These are phyloP conservation scores for Suillus occidentalis DNA, from an alignment of 768 basidiomycete genomes.

Conservation along the genomic window DNA sequence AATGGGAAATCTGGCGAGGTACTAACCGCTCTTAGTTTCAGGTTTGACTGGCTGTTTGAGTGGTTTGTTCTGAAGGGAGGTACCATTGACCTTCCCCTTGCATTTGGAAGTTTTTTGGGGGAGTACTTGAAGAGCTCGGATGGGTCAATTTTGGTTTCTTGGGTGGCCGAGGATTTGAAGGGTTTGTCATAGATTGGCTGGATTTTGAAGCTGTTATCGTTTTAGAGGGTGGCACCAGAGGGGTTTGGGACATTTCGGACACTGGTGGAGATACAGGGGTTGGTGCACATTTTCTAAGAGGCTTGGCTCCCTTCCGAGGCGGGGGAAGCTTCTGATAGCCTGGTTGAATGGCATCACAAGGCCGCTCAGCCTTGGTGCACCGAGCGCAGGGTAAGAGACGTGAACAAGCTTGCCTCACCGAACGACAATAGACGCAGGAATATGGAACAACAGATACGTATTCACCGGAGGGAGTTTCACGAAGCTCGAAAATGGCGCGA, in stretches of 20 bases:
- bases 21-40: neutral
- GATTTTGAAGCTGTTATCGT: neutral
- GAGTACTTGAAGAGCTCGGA: neutral
- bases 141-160: neutral
- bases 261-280: neutral
- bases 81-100: neutral
- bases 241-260: neutral
- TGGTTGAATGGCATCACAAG: constrained; percentile 5
- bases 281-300: neutral
- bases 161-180: neutral
- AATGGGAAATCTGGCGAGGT: neutral
- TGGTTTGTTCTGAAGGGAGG: neutral
- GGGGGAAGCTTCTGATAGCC: constrained; percentile 27
- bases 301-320: constrained; percentile 16
- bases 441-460: constrained; percentile 24
- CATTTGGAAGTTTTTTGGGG: neutral
- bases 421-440: constrained; percentile 19
- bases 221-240: neutral
- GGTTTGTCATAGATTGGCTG: neutral
- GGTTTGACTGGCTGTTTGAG: neutral
- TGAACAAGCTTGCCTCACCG: constrained; percentile 20
- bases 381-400: constrained; percentile 28
- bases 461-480: constrained; percentile 8
- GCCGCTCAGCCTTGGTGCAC: constrained; percentile 12
- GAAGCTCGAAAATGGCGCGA: constrained; percentile 28